Conservation (phyloP, 306 rosid species). For the apple (Malus domestica) region DNA sequence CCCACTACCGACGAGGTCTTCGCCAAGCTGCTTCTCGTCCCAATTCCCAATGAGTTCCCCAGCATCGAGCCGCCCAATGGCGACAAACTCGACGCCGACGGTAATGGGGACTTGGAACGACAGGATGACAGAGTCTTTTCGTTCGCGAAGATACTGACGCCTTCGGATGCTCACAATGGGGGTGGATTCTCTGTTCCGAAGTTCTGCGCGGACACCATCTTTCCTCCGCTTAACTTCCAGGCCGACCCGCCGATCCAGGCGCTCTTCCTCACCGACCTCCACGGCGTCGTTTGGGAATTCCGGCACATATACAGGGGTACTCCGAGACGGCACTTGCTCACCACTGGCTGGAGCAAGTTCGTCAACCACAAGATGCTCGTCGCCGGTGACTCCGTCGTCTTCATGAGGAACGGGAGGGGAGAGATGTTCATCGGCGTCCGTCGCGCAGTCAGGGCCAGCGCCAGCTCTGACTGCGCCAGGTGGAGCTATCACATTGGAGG, state of each 20-base stretch:
- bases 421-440: conserved; percentile 53
- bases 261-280: conserved; percentile 45
- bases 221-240: conserved; percentile 48
- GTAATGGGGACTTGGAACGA: neutral
- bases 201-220: conserved; percentile 60
- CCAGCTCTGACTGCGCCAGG: conserved; percentile 4
- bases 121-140: conserved; percentile 25
- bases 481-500: conserved; percentile 26
- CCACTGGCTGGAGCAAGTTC: conserved; percentile 83
- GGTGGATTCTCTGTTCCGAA: conserved; percentile 82
- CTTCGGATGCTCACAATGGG: conserved; percentile 81
- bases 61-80: neutral
- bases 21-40: conserved; percentile 43
- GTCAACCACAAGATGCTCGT: conserved; percentile 63
- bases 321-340: conserved; percentile 71
- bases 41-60: conserved; percentile 6
- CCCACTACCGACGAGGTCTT: conserved; percentile 57
- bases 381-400: conserved; percentile 65
- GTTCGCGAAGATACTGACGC: conserved; percentile 56
- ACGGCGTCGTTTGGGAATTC: conserved; percentile 54
- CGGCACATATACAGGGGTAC: conserved; percentile 73
- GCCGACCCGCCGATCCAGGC: conserved; percentile 63
- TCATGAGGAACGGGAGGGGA: conserved; percentile 34
- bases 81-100: neutral
- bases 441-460: conserved; percentile 27